Percentiles rank a stretch among this genome's conserved stretches.
phyloP scores from a whole-genome alignment of 192 early-diverging fungal species.

The Podila horticola region DNA sequence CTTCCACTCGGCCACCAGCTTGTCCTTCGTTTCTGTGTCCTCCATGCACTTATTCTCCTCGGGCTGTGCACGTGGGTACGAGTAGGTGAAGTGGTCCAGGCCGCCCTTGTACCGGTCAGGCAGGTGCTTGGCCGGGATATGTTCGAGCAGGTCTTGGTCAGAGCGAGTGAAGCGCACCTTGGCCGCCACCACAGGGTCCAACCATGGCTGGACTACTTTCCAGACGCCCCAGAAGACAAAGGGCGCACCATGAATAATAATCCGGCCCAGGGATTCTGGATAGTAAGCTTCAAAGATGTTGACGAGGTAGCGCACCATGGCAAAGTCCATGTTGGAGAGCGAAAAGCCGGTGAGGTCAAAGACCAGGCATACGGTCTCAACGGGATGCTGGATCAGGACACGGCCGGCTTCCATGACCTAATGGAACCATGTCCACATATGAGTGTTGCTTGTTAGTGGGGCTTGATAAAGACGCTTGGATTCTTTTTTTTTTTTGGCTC shows the following conservation, averaged over 20 bases:
- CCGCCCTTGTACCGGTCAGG: constrained; percentile 65
- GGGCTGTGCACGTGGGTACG: constrained; percentile 35
- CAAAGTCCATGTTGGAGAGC: constrained; percentile 36
- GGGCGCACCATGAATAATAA: constrained; percentile 84
- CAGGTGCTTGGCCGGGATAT: constrained; percentile 65
- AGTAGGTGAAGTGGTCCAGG: constrained; percentile 53
- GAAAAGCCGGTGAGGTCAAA: constrained; percentile 35
- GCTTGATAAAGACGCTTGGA: no score
- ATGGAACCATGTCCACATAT: no score
- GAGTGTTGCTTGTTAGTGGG: no score
- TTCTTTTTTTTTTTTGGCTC: no score
- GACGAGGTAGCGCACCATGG: constrained; percentile 74
- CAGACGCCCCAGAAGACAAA: constrained; percentile 88
- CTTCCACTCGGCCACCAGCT: no score
- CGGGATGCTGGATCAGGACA: constrained; percentile 62
- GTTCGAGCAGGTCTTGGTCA: constrained; percentile 66
- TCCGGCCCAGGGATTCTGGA: constrained; percentile 83
- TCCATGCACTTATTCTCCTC: no score
- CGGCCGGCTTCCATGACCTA: constrained; percentile 72
- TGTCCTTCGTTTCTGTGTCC: no score
- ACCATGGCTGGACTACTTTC: constrained; percentile 77
- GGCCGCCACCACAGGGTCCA: constrained; percentile 89
- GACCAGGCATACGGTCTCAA: constrained; percentile 58
- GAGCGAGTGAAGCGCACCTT: constrained; percentile 79
- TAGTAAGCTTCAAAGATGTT: constrained; percentile 85